Evolutionary conservation across 2,329 filamentous ascomycete species (phyloP), one percentile per base, ranked within the genome.

Genomic region (Pseudopyrenochaeta lycopersici): DNA sequence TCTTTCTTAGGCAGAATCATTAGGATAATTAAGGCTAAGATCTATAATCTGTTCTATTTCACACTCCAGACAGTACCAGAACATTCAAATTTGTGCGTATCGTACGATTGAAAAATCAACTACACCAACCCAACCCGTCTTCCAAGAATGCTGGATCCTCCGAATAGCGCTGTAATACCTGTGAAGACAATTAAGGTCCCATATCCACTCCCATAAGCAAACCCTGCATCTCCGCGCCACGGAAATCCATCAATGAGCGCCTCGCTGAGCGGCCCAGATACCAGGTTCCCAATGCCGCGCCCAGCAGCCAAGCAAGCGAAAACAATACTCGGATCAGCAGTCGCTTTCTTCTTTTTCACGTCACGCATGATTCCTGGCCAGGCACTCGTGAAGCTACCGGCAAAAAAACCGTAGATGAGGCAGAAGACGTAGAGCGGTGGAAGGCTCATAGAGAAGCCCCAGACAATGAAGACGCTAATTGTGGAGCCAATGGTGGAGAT

Each of bases 231-330:
- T 10, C 64, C 46, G 17, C 33, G 17, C 49, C 33, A 51, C 1
- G 42, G 33, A 39, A 27, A 17, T 45, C 44, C 31, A 21, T 49
- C 60, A 32, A 80, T 47, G 41, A 81, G 54, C 12, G 66, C 73
- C 56, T 83, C 81, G 49, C 81, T 83, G 38, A 84, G 55, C 0
- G 82, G 82, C 1, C 82, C 82, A 49, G 74, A 77, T 0, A 78
- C 74, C 3, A 85, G 75, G 63, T 79, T 81, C 1, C 82, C 82
- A 43, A 84, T 76, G 0, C 82, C 82, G 14, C 81, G 74, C 0
- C 81, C 81, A 3, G 77, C 76, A 2, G 74, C 74, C 54, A 84
- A 67, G 9, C 80, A 65, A 0, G 75, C 77, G 51, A 82, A 80
- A 1, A 84, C 73, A 49, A 83, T 77, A 0, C 75, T 76, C 0